A percentile compares a stretch with the other conserved stretches of the same genome.
phyloP scores from a whole-genome alignment of 805 yeast genomes.

The Kazachstania africana region DNA sequence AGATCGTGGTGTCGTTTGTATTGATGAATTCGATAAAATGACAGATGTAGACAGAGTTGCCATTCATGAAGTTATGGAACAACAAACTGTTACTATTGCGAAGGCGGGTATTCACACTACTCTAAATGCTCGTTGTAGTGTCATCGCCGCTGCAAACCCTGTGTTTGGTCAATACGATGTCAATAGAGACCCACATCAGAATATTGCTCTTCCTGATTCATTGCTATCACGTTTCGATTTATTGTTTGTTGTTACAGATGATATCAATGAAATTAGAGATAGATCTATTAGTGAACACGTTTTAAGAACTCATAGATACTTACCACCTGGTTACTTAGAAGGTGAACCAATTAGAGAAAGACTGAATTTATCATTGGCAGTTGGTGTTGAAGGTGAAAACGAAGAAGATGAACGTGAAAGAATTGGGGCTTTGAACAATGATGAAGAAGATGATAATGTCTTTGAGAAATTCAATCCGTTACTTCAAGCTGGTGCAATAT shows the following conservation, averaged over 20 bases:
- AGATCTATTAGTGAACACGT: conserved; percentile 89
- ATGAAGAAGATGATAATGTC: conserved; percentile 45
- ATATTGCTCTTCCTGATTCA: conserved; percentile 95
- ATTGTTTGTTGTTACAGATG: conserved; percentile 91
- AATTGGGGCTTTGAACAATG: conserved; percentile 10
- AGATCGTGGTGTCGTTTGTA: conserved; percentile 94
- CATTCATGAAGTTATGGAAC: conserved; percentile 99
- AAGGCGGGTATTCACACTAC: conserved; percentile 98
- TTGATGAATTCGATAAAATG: conserved; percentile 98
- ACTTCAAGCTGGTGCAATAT: conserved; percentile 66
- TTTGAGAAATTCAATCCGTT: conserved; percentile 76
- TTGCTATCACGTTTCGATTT: conserved; percentile 92
- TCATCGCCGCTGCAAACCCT: conserved; percentile 96
- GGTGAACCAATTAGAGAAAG: conserved; percentile 90
- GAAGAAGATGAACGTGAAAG: conserved; percentile 32
- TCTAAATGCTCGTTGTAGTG: conserved; percentile 91
- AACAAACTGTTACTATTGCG: conserved; percentile 95
- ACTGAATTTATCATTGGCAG: conserved; percentile 58
- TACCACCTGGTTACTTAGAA: conserved; percentile 79
- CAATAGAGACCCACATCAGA: conserved; percentile 90
- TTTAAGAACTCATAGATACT: conserved; percentile 78
- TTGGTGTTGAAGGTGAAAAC: conserved; percentile 50
- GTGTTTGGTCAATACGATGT: conserved; percentile 94
- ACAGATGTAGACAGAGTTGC: conserved; percentile 94
- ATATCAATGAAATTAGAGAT: conserved; percentile 74